Evolutionary conservation across 129 eudicot species (phyloP), one percentile per base, ranked within the genome.

Genomic region (Lactuca saligna): DNA sequence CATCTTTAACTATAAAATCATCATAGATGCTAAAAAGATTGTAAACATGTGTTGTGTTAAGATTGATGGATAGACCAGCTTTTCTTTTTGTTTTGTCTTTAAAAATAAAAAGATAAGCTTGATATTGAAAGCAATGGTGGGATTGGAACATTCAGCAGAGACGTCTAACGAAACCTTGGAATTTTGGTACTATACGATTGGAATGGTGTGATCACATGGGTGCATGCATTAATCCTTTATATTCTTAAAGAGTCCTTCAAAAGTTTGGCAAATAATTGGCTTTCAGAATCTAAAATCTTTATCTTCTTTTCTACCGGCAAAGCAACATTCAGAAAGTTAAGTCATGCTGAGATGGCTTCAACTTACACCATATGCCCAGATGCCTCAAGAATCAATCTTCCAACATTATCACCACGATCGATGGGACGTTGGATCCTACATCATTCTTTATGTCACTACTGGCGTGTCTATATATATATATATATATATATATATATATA

Each of bases 271-370:
- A 44, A 48, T 59, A 14, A 71, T 71, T 71, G 68, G 75, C 37
- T 49, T n/a, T 57, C 17, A 15, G 35, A 70, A 29, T 32, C 49
- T 61, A 5, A 71, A 60, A 71, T 61, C 68, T 71, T 71, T 71
- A 71, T 71, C 75, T 57, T 59, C 57, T 70, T 70, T 56, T 39
- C 17, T 66, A 44, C 34, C 31, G 67, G 44, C 51, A 69, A 20
- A 25, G 65, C 39, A 42, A 44, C 56, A 69, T 58, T 56, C 66
- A 60, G 14, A 71, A 71, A 59, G 75, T 31, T 48, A 29, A 70
- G 17, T 58, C 58, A 8, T 42, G 75, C 35, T 70, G 68, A 71
- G 76, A 71, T 71, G 60, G 75, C 39, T 71, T 60, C 34, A 29
- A 70, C 49, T 17, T 58, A 37, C 39, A 44, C 66, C 58, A 10